Evolutionary conservation across 23 red algal species (phyloP).

Genomic region (Gracilariopsis chorda): DNA sequence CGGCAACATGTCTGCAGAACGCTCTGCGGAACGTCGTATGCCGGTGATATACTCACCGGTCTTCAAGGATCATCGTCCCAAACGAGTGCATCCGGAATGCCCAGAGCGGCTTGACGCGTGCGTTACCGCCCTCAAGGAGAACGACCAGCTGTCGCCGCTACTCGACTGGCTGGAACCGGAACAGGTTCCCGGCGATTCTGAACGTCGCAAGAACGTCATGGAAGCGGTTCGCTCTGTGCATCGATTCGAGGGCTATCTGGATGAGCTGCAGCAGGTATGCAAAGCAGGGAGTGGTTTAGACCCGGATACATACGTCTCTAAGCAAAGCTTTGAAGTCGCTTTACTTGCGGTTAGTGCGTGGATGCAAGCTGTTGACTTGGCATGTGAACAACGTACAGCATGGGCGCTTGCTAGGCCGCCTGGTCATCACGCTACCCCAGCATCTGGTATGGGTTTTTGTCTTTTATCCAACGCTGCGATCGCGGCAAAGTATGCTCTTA

Average conservation of each 20-base stretch:
- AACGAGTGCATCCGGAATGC: constrained; percentile 64
- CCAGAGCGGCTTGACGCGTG: constrained; percentile 64
- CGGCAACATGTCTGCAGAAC: too few relatives aligned
- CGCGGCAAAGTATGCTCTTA: constrained; percentile 77
- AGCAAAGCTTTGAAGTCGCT: constrained; percentile 56
- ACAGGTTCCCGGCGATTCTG: background rate
- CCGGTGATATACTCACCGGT: constrained; percentile 56
- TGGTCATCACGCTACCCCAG: constrained; percentile 94
- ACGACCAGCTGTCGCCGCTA: constrained; percentile 1
- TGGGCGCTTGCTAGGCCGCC: constrained; percentile 84
- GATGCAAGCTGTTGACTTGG: constrained; percentile 81
- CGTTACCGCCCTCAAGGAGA: constrained; percentile 30
- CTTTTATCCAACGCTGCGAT: constrained; percentile 88
- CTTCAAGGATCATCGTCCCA: constrained; percentile 55
- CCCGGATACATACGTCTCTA: constrained; percentile 81
- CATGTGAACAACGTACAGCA: background rate
- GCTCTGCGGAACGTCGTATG: too few relatives aligned
- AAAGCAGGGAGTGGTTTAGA: constrained; percentile 58
- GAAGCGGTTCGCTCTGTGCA: constrained; percentile 57
- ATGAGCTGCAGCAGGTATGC: constrained; percentile 53
- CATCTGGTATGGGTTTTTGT: constrained; percentile 92
- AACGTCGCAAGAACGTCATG: constrained; percentile 38
- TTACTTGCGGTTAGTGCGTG: constrained; percentile 68
- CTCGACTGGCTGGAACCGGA: constrained; percentile 40
- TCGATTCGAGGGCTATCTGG: constrained; percentile 65